Base-by-base conservation (phyloP, 345 rosid species). In the Rhodamnia rubescens region DNA sequence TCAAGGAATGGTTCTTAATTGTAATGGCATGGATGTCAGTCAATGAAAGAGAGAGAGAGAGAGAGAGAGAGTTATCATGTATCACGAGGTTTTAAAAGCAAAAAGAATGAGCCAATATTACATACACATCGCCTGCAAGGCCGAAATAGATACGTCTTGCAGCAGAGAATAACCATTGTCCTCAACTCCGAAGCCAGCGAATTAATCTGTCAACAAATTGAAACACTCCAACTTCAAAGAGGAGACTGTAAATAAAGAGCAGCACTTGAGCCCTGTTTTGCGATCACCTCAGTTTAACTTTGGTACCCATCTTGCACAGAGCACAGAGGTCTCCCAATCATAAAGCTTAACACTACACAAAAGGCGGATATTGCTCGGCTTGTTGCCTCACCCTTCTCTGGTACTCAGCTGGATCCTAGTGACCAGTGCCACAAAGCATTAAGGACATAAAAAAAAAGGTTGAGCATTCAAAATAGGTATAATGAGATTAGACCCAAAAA, bases 311-410 rank as follows among this genome's bases (percentile, higher is more conserved):
- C 78, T 69, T 29, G 47, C 47, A 40, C 78, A 69, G 13, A 69
- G 47, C 47, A 36, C 47, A 69, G 47, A 36, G 22, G 13, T 69
- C 78, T 18, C 26, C 78, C 42, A 20, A 69, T 36, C 24, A 69
- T 69, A 69, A 69, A 82, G 15, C 57, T 82, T 20, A 40, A 69
- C 42, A 78, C 57, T 87, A 93, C 88, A 91, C 89, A 61, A 92
- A 85, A 53, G 96, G 88, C 74, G 99, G 99, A 85, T 94, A 96
- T 85, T 91, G 95, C 91, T 94, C 95, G 47, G 99, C 95, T 88
- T 96, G 99, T 88, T 85, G 93, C 89, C 93, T 93, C 64, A 95
- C 95, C 89, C 97, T 93, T 88, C 88, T 96, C 96, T 92, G 94
- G 88, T 96, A 96, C 89, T 96, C 99, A 3, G 32, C 89, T 22